Base-by-base conservation (phyloP, 1,284 basidiomycete species). In the Cryptococcus sp. region DNA sequence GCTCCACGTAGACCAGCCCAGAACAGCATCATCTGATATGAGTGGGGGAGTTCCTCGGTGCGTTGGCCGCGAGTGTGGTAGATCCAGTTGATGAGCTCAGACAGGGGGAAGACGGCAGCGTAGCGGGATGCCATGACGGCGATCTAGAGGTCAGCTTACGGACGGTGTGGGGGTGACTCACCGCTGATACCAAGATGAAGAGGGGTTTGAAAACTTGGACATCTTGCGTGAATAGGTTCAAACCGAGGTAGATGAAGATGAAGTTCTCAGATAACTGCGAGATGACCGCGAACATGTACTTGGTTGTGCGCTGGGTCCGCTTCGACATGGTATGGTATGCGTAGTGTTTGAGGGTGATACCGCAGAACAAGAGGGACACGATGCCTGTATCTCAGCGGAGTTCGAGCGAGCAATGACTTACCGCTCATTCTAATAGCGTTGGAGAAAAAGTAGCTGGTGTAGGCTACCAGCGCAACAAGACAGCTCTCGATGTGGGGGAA, bases 241-340 rank as follows among this genome's bases (percentile, higher is more conserved):
- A 84, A 22, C 96, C 96, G 63, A 99, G 89, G 78, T 99, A 99
- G 74, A 99, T 94, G 82, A 99, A 99, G 80, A 99, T 98, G 76
- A 99, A 99, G 79, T 99, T 99, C 81, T 99, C 96, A 23, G 91
- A 93, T 22, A 99, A 85, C 72, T 93, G 90, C 0, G 94, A 93
- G 49, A 96, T 86, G 0, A 90, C 90, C 3, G 87, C 87, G 79
- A 96, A 97, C 63, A 96, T 90, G 82, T 94, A 96, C 76, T 95
- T 93, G n/a, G 90, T 93, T 13, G 93, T 90, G 47, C 90, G 84
- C 74, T 99, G 96, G 0, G 96, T 98, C 55, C 91, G 86, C 25
- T 86, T 85, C 4, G 93, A 97, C 95, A 99, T 99, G 57, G 92
- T 99, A 81, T 98, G 94, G 76, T 97, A 98, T 3, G 95, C 95